phyloP scores from a whole-genome alignment of 108 stramenopile genomes.

The Mediolabrus comicus region DNA sequence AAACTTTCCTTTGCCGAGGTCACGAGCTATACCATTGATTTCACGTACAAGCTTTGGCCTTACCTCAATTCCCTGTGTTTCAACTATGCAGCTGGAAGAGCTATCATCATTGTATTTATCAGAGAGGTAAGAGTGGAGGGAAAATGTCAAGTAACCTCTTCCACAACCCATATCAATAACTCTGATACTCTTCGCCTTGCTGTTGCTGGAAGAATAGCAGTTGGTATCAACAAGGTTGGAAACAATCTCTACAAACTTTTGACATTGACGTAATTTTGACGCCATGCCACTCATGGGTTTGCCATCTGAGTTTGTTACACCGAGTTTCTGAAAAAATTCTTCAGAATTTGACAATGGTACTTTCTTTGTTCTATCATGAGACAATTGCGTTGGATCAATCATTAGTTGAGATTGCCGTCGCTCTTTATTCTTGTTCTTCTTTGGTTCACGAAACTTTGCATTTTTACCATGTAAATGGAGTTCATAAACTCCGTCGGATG shows the following conservation, averaged over 20 bases:
- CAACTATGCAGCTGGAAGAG: constrained; percentile 14
- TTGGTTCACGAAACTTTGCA: constrained; percentile 15
- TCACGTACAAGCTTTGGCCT: constrained; percentile 73
- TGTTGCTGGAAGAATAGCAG: not conserved
- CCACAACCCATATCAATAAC: constrained; percentile 83
- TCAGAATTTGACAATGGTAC: constrained; percentile 54
- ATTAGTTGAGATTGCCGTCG: not conserved
- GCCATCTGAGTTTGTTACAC: constrained; percentile 60
- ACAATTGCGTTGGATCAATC: constrained; percentile 16
- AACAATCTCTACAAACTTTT: constrained; percentile 87
- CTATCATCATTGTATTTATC: constrained; percentile 16
- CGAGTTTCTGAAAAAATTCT: constrained; percentile 60
- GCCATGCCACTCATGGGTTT: constrained; percentile 60
- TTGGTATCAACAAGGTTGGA: constrained; percentile 31
- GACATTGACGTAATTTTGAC: constrained; percentile 79
- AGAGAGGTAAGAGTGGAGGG: constrained; percentile 67
- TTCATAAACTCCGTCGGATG: constrained; percentile 32
- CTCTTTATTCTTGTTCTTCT: constrained; percentile 14
- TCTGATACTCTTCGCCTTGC: constrained; percentile 19
- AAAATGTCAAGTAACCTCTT: constrained; percentile 81
- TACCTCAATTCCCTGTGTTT: constrained; percentile 72
- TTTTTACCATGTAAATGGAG: constrained; percentile 25
- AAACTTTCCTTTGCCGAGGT: constrained; percentile 54
- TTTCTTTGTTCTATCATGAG: constrained; percentile 65
- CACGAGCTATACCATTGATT: constrained; percentile 66